Evolutionary conservation across 495 filamentous ascomycete species (phyloP).

Genomic region (Evansstolkia leycettana): DNA sequence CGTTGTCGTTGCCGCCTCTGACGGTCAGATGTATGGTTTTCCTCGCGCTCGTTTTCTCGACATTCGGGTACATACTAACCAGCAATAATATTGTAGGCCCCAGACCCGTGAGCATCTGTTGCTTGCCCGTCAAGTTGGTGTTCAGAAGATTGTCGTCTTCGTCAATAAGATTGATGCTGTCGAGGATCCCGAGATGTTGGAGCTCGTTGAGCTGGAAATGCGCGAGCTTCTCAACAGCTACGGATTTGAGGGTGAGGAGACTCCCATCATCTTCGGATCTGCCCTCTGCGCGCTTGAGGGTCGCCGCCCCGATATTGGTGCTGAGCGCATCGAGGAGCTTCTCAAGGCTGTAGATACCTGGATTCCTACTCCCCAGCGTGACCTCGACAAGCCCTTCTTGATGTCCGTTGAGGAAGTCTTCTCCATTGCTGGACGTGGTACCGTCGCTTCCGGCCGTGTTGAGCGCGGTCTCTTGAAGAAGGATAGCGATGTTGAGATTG

Average conservation of each 20-base stretch:
- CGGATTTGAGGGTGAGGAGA: slow-evolving; percentile 96
- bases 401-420: slow-evolving; percentile 99
- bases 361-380: slow-evolving; percentile 89
- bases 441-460: slow-evolving; percentile 90
- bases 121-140: slow-evolving; percentile 93
- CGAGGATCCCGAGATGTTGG: slow-evolving; percentile 97
- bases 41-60: too few species aligned
- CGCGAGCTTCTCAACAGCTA: slow-evolving; percentile 85
- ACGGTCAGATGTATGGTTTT: slow-evolving; percentile 84
- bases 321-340: slow-evolving; percentile 73
- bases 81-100: slow-evolving; percentile 43
- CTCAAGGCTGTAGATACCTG: slow-evolving; percentile 84
- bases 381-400: slow-evolving; percentile 92
- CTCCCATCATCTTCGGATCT: slow-evolving; percentile 91
- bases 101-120: slow-evolving; percentile 98
- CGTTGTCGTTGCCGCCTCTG: slow-evolving; percentile 95
- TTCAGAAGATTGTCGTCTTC: slow-evolving; percentile 95
- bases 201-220: slow-evolving; percentile 99
- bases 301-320: slow-evolving; percentile 77
- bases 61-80: too few species aligned
- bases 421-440: slow-evolving; percentile 94
- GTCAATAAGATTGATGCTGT: slow-evolving; percentile 98
- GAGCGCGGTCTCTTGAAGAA: slow-evolving; percentile 89
- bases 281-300: slow-evolving; percentile 90
- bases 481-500: slow-evolving; percentile 84